Conservation (phyloP, 1,284 basidiomycete genomes). For the Puccinia triticina region DNA sequence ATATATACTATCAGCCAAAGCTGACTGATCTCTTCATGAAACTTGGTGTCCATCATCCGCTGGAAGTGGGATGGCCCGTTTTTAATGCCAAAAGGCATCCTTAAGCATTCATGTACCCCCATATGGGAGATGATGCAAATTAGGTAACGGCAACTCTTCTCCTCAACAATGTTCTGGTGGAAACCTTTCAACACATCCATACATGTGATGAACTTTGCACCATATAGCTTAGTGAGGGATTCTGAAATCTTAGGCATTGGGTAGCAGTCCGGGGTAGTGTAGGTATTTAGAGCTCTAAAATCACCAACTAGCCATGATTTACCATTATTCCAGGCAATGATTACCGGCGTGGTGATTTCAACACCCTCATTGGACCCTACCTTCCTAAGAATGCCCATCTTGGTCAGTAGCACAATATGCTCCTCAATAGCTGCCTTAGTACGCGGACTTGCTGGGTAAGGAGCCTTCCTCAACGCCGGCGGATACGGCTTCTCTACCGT, state of each 20-base stretch:
- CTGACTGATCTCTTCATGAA: neutral
- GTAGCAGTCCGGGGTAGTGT: no score
- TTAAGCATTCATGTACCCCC: neutral
- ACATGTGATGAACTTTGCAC: neutral
- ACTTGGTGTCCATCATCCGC: neutral
- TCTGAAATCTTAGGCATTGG: no score
- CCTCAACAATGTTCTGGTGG: neutral
- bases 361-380: conserved; percentile 14
- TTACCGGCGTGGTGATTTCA: conserved; percentile 14
- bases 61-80: conserved; percentile 16
- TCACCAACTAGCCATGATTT: no score
- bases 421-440: neutral
- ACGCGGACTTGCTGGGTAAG: conserved; percentile 17
- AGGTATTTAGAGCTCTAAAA: no score
- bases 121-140: neutral
- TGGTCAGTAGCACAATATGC: neutral
- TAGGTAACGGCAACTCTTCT: neutral
- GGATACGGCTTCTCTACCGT: neutral
- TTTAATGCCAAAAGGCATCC: conserved; percentile 3
- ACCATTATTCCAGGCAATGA: neutral
- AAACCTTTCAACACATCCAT: conserved; percentile 36
- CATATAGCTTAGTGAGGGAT: neutral
- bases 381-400: neutral
- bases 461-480: neutral
- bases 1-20: neutral